Evolutionary conservation across 768 basidiomycete genomes (phyloP), one percentile per base, ranked within the genome.

Genomic region (Grammothele lineata): DNA sequence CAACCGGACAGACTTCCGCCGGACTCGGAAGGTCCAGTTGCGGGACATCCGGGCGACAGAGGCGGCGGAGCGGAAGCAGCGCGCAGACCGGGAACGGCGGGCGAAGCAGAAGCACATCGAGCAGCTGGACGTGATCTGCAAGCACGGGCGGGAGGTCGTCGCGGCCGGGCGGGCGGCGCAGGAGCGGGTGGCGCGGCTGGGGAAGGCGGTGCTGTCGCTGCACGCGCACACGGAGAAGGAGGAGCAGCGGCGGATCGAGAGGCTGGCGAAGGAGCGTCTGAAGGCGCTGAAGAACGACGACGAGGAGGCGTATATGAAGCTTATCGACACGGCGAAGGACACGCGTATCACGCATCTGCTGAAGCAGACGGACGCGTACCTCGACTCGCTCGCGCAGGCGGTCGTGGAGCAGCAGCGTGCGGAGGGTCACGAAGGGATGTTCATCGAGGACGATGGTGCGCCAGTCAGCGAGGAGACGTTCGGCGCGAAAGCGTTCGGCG

Each of bases 301-400:
- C 71, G 96, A 99, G 72, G 96, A 97, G 68, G 94, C 92, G n/a
- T 99, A 99, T 68, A 86, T 97, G 81, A 93, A 93, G 63, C 87
- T 99, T 59, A 91, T 99, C 60, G 96, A 98, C 66, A 96, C 94
- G 15, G 95, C 95, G 48, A 99, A 99, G 66, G 96, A 99, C 60
- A 97, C 95, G 9, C 87, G 96, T 67, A 97, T 99, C 68, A 96
- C 94, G 0, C 96, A 98, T 68, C 73, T 98, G 22, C 73, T 99
- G 47, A 76, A 86, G 37, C 95, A 98, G 70, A 99, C 96, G 8
- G 95, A 99, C 59, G 59, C 83, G 0, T 99, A 92, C 69, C 83
- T 99, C 57, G 95, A 98, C 62, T 92, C 90, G 7, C 82, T 99
- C 21, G 90, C 95, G 1, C 87, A 92, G 48, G 93, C 94, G 25